Conservation (phyloP, 768 basidiomycete genomes). For the Tricholoma hemisulphureum region DNA sequence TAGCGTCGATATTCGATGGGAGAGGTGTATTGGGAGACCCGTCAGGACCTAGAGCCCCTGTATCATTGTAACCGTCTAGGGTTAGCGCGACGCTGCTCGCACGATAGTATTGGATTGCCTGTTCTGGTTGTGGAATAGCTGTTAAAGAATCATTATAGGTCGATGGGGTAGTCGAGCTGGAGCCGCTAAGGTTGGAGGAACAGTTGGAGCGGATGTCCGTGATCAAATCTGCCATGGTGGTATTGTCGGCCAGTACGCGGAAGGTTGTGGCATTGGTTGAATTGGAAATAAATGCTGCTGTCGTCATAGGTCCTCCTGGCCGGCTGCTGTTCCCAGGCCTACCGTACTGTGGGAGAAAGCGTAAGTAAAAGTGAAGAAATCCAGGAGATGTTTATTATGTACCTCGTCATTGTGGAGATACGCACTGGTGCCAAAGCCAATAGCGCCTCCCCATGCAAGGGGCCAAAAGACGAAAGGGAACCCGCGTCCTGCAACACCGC, state of each 20-base stretch:
- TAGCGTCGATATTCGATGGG: conserved; percentile 48
- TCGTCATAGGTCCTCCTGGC: conserved; percentile 42
- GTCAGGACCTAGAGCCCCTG: conserved; percentile 43
- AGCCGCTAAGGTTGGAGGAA: conserved; percentile 20
- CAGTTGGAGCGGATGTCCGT: conserved; percentile 40
- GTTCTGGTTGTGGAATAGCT: conserved; percentile 44
- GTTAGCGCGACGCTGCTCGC: conserved; percentile 61
- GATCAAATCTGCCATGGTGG: conserved; percentile 41
- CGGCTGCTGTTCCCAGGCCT: conserved; percentile 41
- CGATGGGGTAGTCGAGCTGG: conserved; percentile 20
- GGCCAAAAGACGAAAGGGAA: conserved; percentile 64
- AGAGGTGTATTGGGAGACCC: conserved; percentile 48
- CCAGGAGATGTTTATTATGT: background rate
- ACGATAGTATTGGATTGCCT: conserved; percentile 68
- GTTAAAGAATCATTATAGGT: conserved; percentile 31
- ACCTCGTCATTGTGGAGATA: conserved; percentile 40
- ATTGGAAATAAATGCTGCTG: conserved; percentile 41
- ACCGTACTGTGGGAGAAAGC: conserved; percentile 50
- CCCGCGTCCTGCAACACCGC: conserved; percentile 41
- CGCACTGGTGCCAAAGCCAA: conserved; percentile 18
- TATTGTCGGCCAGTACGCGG: conserved; percentile 45
- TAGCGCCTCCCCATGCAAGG: conserved; percentile 41
- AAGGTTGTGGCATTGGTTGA: conserved; percentile 34
- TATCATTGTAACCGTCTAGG: conserved; percentile 67
- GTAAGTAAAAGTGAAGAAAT: background rate